These are phyloP conservation scores for Mycena leptocephala DNA, from an alignment of 768 basidiomycete genomes.

Conservation along the genomic window DNA sequence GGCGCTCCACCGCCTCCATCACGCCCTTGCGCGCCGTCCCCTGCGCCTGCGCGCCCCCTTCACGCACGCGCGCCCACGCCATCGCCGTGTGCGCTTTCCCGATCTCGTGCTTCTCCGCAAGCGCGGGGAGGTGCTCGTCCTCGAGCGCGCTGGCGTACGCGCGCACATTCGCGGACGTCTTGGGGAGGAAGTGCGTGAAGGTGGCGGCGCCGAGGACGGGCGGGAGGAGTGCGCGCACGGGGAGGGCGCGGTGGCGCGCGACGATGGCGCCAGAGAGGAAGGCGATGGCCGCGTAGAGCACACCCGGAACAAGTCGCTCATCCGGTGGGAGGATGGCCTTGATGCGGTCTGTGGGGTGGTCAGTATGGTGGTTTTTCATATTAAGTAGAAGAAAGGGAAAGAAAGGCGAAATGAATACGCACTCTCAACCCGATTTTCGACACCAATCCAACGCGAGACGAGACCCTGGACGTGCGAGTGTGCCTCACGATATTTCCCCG, in stretches of 20 bases:
- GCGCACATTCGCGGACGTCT: not conserved
- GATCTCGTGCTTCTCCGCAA: slow-evolving; percentile 20
- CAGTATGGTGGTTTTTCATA: no score
- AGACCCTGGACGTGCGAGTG: slow-evolving; percentile 79
- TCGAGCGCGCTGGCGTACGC: not conserved
- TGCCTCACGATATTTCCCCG: slow-evolving; percentile 69
- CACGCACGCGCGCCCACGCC: slow-evolving; percentile 16
- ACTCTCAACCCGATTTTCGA: slow-evolving; percentile 92
- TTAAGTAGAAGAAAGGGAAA: no score
- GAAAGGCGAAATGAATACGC: no score
- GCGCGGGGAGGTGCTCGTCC: slow-evolving; percentile 13
- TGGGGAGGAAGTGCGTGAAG: slow-evolving; percentile 88
- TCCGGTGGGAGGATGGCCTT: slow-evolving; percentile 86
- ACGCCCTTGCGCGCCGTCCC: not conserved
- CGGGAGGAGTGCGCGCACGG: slow-evolving; percentile 82
- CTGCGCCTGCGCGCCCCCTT: not conserved
- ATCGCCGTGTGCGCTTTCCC: slow-evolving; percentile 27
- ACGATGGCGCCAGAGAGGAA: slow-evolving; percentile 92
- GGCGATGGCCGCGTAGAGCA: slow-evolving; percentile 92
- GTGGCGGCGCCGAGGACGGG: slow-evolving; percentile 81
- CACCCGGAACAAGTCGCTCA: slow-evolving; percentile 90
- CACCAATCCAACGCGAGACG: slow-evolving; percentile 87
- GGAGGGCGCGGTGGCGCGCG: slow-evolving; percentile 82
- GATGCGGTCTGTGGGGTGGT: slow-evolving; percentile 83
- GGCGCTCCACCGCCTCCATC: not conserved